Evolutionary conservation across 2,329 filamentous ascomycete species (phyloP), one percentile per base, ranked within the genome.

Genomic region (Sarocladium oryzae): DNA sequence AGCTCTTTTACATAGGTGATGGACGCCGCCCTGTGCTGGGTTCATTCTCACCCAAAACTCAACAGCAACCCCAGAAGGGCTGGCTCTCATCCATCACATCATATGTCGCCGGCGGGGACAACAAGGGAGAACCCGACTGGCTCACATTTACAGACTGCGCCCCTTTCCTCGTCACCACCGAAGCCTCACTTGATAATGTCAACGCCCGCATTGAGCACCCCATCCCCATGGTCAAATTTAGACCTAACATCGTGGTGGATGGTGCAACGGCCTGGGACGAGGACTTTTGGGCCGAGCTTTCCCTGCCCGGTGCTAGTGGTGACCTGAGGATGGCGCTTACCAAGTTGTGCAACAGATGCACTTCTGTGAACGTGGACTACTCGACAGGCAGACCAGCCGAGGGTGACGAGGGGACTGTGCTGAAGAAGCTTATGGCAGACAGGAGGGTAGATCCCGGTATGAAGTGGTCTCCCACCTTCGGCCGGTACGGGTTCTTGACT

Each of bases 121-220:
- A 40, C 48, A n/a, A 45, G 2, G 54, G 52, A 8, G 66, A 74
- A 11, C 62, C 71, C 11, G 70, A 74, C 32, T 77, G 72, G 61
- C 75, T 92, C 38, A 81, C 79, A 2, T 93, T 92, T 66, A 79
- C 82, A 35, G 88, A 93, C 66, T 79, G 80, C 56, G 87, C 88
- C 1, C 85, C 88, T 1, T 87, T 86, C 63, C 77, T 96, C 13
- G 66, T 96, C 21, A 76, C 85, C 4, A 88, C 84, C 1, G 75
- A 83, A 54, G 77, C 81, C 2, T 93, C 87, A 1, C 75, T 91
- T n/a, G 67, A 74, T 18, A 76, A 88, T 57, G 78, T 95, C 43
- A 81, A 78, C 30, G 63, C 63, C 5, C 75, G 82, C 3, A 66
- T 89, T 5, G 68, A 74, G 0, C 68, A 68, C 0, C 37, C 36